Percentiles rank a stretch among this genome's conserved stretches.
Conservation (phyloP, 2,329 filamentous ascomycete species). For the Diplodia mutila region DNA sequence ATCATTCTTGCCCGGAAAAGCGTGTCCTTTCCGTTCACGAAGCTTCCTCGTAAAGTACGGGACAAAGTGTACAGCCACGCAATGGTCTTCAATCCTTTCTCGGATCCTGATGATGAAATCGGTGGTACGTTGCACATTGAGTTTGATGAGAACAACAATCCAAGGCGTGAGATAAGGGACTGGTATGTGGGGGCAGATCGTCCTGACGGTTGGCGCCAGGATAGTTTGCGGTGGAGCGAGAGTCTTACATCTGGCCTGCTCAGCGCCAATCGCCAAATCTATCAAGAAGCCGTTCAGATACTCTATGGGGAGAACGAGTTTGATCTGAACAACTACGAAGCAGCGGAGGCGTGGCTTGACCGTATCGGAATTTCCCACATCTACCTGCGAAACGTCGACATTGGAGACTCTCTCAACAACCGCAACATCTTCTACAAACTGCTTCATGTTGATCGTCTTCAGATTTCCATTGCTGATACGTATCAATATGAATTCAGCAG, state of each 20-base stretch:
- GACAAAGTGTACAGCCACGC: not conserved
- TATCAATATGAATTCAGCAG: no score
- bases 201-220: not conserved
- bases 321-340: accelerated
- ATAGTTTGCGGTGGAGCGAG: not conserved
- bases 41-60: not conserved
- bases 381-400: not conserved
- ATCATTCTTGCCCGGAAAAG: not conserved
- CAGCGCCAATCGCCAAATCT: not conserved
- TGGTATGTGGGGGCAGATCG: no score
- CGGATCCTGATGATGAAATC: not conserved
- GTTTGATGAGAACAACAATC: not conserved
- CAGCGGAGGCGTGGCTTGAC: not conserved
- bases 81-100: not conserved
- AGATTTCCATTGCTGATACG: not conserved
- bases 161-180: no score
- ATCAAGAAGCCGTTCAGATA: not conserved
- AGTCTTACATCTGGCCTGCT: not conserved
- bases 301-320: not conserved
- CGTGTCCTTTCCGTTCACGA: not conserved
- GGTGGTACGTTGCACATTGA: no score
- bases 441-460: not conserved
- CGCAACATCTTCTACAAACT: not conserved
- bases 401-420: not conserved
- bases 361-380: not conserved